Base-by-base conservation (phyloP, 441 rosid species). In the Corymbia citriodora region DNA sequence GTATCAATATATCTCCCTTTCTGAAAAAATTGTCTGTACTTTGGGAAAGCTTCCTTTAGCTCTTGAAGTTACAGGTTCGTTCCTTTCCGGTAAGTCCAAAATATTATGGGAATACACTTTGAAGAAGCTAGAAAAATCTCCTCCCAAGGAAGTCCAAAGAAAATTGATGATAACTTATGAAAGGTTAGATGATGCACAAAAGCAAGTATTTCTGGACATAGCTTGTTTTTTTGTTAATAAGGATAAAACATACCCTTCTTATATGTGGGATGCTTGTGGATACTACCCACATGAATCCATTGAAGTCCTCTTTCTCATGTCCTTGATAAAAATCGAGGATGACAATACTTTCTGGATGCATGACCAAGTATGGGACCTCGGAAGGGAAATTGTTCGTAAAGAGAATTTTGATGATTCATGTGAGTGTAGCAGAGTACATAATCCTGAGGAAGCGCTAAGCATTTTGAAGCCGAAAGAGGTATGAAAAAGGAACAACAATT, bases 401-500 rank as follows among this genome's bases (percentile, higher is more conserved):
- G 79, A 68, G 23, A 31, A 68, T 16, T n/a, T n/a, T 10, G 4
- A 68, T 4, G 4, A 68, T 31, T 21, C 40, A 0, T 4, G 12
- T 0, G 0, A 31, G 40, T 12, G 45, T 0, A 68, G 74, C 0
- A 4, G 23, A 31, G 74, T 16, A n/a, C 4, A 3, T 6, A 4
- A 8, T 68, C 7, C 0, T 16, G 0, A 8, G 40, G 1, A 16
- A 16, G 40, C 3, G 0, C 0, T 0, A 1, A 1, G 0, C 3
- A 31, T 68, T 68, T 0, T 68, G 21, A 68, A 8, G 74, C 2
- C 8, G 0, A 68, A 68, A 31, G 9, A 68, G 74, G 74, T 68
- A 68, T n/a, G 4, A 3, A n/a, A 31, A 68, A 11, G 21, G 3
- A 31, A 16, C 0, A 65, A 0, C 40, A 31, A 65, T 9, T 16